phyloP scores from a whole-genome alignment of 495 filamentous ascomycete genomes.

The Hyaloscypha finlandica region DNA sequence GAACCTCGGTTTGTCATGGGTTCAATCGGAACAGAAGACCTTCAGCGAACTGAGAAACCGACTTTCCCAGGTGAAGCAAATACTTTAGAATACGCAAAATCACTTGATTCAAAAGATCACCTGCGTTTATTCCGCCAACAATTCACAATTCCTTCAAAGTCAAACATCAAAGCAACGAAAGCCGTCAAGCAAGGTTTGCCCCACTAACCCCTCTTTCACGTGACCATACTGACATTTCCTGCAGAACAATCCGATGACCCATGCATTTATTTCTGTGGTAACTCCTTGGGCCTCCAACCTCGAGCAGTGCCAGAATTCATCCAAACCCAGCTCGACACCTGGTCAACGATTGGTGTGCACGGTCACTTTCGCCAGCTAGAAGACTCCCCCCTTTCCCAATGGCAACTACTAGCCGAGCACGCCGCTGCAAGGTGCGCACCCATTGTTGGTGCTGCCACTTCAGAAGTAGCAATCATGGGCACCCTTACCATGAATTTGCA shows the following conservation, averaged over 20 bases:
- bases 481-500: constrained; percentile 91
- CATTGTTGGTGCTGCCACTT: constrained; percentile 74
- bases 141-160: constrained; percentile 85
- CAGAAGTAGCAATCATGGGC: constrained; percentile 91
- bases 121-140: constrained; percentile 69
- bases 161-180: constrained; percentile 69
- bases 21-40: constrained; percentile 24
- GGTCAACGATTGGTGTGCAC: constrained; percentile 87
- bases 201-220: constrained; percentile 30
- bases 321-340: constrained; percentile 75
- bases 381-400: constrained; percentile 53
- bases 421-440: constrained; percentile 57
- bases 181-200: constrained; percentile 40
- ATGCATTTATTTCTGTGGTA: constrained; percentile 89
- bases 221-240: constrained; percentile 35
- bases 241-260: constrained; percentile 36
- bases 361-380: constrained; percentile 85
- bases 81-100: constrained; percentile 55
- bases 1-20: constrained; percentile 6
- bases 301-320: constrained; percentile 68
- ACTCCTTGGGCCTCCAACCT: constrained; percentile 92
- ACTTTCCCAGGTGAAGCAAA: constrained; percentile 28
- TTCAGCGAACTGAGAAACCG: constrained; percentile 16
- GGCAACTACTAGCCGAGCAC: constrained; percentile 58
- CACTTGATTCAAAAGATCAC: constrained; percentile 68